Evolutionary conservation across 371 early-diverging fungal genomes (phyloP).

Genomic region (Blakeslea trispora): DNA sequence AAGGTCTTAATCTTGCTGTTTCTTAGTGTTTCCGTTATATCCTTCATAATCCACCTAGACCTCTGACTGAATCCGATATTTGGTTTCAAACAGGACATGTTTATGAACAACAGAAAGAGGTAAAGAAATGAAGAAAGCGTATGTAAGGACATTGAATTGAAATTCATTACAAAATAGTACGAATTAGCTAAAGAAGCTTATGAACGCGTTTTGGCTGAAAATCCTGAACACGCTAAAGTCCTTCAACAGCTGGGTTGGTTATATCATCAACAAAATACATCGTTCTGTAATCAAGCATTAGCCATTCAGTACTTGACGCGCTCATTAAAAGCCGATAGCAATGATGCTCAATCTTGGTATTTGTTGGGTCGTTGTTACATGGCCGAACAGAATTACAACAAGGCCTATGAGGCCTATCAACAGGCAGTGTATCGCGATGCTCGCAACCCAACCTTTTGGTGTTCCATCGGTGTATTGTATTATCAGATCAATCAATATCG

Average conservation of each 20-base stretch:
- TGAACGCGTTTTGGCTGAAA: slow-evolving; percentile 85
- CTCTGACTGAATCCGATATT: slow-evolving; percentile 89
- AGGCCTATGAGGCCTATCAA: slow-evolving; percentile 96
- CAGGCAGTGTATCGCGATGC: slow-evolving; percentile 93
- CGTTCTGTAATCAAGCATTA: slow-evolving; percentile 76
- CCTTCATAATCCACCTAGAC: slow-evolving; percentile 81
- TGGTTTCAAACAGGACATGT: slow-evolving; percentile 97
- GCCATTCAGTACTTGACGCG: slow-evolving; percentile 79
- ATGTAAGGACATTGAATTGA: neutral
- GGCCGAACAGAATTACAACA: slow-evolving; percentile 89
- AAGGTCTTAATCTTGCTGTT: neutral
- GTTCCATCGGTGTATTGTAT: slow-evolving; percentile 95
- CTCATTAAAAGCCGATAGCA: slow-evolving; percentile 79
- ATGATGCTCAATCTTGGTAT: slow-evolving; percentile 93
- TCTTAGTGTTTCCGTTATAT: slow-evolving; percentile 87
- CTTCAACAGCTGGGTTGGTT: slow-evolving; percentile 95
- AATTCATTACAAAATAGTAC: slow-evolving; percentile 46
- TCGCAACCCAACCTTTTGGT: slow-evolving; percentile 95
- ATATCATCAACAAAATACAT: slow-evolving; percentile 78
- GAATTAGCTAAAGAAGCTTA: slow-evolving; percentile 84
- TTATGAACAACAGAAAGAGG: slow-evolving; percentile 89
- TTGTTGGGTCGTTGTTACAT: slow-evolving; percentile 93
- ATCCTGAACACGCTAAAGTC: slow-evolving; percentile 91
- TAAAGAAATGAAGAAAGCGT: slow-evolving; percentile 19
- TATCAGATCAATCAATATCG: slow-evolving; percentile 93